A percentile compares a stretch with the other conserved stretches of the same genome.
Conservation (phyloP, 2,329 filamentous ascomycete genomes). For the Akanthomyces lecanii region DNA sequence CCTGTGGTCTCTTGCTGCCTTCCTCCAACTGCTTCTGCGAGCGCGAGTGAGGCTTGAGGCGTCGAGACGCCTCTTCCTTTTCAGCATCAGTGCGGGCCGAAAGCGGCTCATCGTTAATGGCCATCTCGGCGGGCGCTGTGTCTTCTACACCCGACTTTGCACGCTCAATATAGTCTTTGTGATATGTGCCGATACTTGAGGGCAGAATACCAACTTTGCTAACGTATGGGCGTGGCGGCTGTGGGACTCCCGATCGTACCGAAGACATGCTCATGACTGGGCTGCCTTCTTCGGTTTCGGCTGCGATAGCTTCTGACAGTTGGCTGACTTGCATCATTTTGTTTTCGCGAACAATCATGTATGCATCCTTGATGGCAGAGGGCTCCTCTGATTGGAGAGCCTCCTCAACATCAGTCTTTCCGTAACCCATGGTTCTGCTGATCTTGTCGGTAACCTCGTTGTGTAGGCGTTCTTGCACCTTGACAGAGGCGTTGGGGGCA, state of each 20-base stretch:
- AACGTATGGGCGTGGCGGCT: slow-evolving; percentile 54
- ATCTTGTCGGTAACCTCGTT: slow-evolving; percentile 92
- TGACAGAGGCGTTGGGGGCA: slow-evolving; percentile 70
- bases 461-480: slow-evolving; percentile 84
- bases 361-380: slow-evolving; percentile 97
- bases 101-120: slow-evolving; percentile 44
- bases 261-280: slow-evolving; percentile 53
- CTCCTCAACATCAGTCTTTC: slow-evolving; percentile 90
- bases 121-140: slow-evolving; percentile 38
- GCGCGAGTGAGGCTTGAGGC: slow-evolving; percentile 80
- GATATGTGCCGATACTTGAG: slow-evolving; percentile 84
- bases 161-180: slow-evolving; percentile 84
- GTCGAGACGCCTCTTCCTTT: slow-evolving; percentile 73
- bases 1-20: slow-evolving; percentile 53
- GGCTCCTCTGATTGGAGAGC: slow-evolving; percentile 88
- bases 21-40: slow-evolving; percentile 66
- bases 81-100: slow-evolving; percentile 63
- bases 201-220: slow-evolving; percentile 91
- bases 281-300: slow-evolving; percentile 40
- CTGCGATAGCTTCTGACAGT: slow-evolving; percentile 30
- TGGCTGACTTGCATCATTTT: slow-evolving; percentile 92
- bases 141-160: slow-evolving; percentile 50
- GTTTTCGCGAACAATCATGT: slow-evolving; percentile 96
- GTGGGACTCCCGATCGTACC: slow-evolving; percentile 49
- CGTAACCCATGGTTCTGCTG: slow-evolving; percentile 97